Evolutionary conservation across 345 rosid species (phyloP), one percentile per base, ranked within the genome.

Genomic region (Firmiana major): DNA sequence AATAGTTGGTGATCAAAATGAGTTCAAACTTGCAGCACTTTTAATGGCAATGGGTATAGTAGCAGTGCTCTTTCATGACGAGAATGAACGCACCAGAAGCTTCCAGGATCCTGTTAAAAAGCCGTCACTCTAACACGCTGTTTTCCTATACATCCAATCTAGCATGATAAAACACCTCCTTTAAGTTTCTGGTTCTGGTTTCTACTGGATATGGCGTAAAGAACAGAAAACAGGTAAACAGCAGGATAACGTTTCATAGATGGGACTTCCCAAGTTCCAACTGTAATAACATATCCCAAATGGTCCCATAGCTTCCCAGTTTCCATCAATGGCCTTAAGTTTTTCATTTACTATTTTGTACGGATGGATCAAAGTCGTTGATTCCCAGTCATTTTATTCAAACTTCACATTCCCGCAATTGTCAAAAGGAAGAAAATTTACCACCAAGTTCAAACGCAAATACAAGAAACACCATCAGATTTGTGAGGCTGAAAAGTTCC

Each of bases 401-500:
- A 21, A 5, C 4, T 10, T 40, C 42, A 6, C 10, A 60, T 34
- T 9, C 55, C 21, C 24, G 13, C 16, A 40, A 11, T 8, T 19
- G 34, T 31, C 3, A 31, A 31, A 31, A 6, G 36, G 21, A 42
- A 46, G 53, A 55, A 40, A 9, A 34, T 17, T 54, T 34, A 51
- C 40, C 12, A 10, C 26, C 13, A 55, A 54, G 59, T n/a, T 54
- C 59, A 54, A n/a, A 7, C 8, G 22, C 16, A 38, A 12, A 28
- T 62, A 0, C 17, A 34, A 7, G 1, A 22, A 13, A 7, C 15
- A 55, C 49, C 67, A 62, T 42, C 81, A 70, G 57, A 75, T 80
- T 85, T 85, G 80, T 84, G 91, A 84, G 91, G 94, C 88, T 85
- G 77, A 79, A 78, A 83, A 83, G 67, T 7, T 9, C 60, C 80